Evolutionary conservation across 768 basidiomycete species (phyloP), one percentile per base, ranked within the genome.

Genomic region (Tylopilus rubrobrunneus): DNA sequence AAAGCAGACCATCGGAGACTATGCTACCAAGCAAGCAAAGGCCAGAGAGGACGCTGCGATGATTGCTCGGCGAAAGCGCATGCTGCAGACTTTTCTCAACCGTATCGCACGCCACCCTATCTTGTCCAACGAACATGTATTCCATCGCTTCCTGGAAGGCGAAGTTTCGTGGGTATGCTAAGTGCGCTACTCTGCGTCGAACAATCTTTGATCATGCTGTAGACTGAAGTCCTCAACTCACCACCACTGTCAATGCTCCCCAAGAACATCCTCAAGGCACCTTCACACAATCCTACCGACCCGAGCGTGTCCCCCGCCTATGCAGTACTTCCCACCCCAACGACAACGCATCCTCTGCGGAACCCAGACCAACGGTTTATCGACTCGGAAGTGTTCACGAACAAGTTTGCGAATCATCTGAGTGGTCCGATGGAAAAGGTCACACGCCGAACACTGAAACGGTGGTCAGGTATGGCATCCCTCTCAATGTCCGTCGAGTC

Each of bases 381-480:
- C 36, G 97, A 99, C 67, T 96, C 93, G 1, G 97, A 99, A 71
- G 81, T 84, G 5, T 99, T 99, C 68, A 99, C 97, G 4, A 84
- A 84, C 71, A 97, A 96, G 72, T 99, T 98, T 68, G 88, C 93
- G 44, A 85, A 85, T 52, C 97, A 99, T 73, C 76, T 99, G 51
- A 79, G 81, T 51, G 92, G 94, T 2, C 89, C 86, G 2, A 89
- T 99, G 90, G 97, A 99, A 71, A 98, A 93, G 70, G 92, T 98
- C 23, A 95, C 96, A 17, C 81, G 96, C 48, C 77, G 96, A 58
- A 82, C 87, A 17, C 81, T 94, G 67, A 98, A 97, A 75, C 80
- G 97, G 48, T 99, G 97, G 96, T 84, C 89, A 69, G 93, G 93
- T 89, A 66, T 50, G 81, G 70, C 28, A 45, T 53, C 25, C 31